Evolutionary conservation across 2,329 filamentous ascomycete species (phyloP).

Genomic region (Fusarium aywerte): DNA sequence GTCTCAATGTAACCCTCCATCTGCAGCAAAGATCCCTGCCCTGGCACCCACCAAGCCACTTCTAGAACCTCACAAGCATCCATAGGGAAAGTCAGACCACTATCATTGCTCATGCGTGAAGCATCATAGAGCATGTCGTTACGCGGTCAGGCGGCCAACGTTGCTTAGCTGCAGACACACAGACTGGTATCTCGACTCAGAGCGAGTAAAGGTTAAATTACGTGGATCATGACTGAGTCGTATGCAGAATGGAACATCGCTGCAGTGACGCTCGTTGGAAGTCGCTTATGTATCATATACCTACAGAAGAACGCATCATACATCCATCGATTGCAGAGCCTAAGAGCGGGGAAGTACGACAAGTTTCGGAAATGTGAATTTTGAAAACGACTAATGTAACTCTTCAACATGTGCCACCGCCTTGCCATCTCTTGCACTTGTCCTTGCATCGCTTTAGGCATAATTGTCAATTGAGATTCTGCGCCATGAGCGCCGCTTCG

Average conservation of each 20-base stretch:
- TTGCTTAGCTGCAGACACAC: background rate
- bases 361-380: slow-evolving; percentile 20
- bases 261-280: background rate
- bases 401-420: slow-evolving; percentile 31
- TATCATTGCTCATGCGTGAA: background rate
- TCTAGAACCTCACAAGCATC: slow-evolving; percentile 24
- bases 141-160: background rate
- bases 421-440: slow-evolving; percentile 27
- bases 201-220: background rate
- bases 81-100: slow-evolving; percentile 26
- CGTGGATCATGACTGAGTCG: background rate
- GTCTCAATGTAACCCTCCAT: slow-evolving; percentile 15
- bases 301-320: slow-evolving; percentile 15
- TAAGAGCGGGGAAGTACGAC: slow-evolving; percentile 15
- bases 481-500: slow-evolving; percentile 35
- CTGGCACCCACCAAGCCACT: slow-evolving; percentile 27
- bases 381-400: slow-evolving; percentile 38
- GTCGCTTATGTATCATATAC: background rate
- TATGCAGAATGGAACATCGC: background rate
- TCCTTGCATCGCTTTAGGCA: slow-evolving; percentile 40
- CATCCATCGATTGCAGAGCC: background rate
- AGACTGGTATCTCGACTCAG: background rate
- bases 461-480: slow-evolving; percentile 42
- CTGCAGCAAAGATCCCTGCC: slow-evolving; percentile 17
- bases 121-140: slow-evolving; percentile 8